phyloP scores from a whole-genome alignment of 192 early-diverging fungal species.

The Dispira parvispora region DNA sequence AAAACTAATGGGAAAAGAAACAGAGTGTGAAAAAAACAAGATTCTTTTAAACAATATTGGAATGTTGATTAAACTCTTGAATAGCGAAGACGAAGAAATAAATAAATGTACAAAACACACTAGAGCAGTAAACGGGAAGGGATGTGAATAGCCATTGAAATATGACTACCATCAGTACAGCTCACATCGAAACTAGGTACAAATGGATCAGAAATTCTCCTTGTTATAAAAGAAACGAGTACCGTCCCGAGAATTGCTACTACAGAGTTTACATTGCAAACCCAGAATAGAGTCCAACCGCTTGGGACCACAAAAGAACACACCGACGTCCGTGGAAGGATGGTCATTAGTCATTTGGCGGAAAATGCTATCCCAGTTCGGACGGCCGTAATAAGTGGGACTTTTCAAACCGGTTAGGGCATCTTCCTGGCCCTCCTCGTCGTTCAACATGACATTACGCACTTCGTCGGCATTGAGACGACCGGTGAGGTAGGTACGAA shows the following conservation, averaged over 20 bases:
- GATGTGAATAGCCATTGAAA: no score
- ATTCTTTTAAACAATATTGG: neutral
- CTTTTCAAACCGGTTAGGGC: slow-evolving; percentile 59
- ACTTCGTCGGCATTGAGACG: slow-evolving; percentile 46
- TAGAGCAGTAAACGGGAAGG: neutral
- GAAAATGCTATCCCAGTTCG: slow-evolving; percentile 64
- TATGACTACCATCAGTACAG: neutral
- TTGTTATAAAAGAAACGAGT: slow-evolving; percentile 64
- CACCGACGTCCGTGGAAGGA: slow-evolving; percentile 61
- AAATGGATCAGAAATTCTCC: slow-evolving; percentile 26
- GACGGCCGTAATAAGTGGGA: slow-evolving; percentile 63
- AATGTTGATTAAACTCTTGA: neutral
- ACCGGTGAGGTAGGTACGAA: slow-evolving; percentile 61
- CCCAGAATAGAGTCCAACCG: slow-evolving; percentile 46
- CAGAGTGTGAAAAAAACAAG: neutral
- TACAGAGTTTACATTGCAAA: slow-evolving; percentile 41
- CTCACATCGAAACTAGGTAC: neutral
- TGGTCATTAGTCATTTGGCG: slow-evolving; percentile 38
- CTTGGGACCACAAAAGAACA: slow-evolving; percentile 77
- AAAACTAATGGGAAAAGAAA: neutral
- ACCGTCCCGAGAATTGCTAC: slow-evolving; percentile 36
- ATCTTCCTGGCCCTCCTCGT: slow-evolving; percentile 37
- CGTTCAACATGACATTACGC: slow-evolving; percentile 46
- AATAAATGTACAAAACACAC: neutral
- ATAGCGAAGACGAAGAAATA: neutral